A percentile compares a stretch with the other conserved stretches of the same genome.
Conservation (phyloP, 208 protist genomes). For the Trypanosoma vivax region DNA sequence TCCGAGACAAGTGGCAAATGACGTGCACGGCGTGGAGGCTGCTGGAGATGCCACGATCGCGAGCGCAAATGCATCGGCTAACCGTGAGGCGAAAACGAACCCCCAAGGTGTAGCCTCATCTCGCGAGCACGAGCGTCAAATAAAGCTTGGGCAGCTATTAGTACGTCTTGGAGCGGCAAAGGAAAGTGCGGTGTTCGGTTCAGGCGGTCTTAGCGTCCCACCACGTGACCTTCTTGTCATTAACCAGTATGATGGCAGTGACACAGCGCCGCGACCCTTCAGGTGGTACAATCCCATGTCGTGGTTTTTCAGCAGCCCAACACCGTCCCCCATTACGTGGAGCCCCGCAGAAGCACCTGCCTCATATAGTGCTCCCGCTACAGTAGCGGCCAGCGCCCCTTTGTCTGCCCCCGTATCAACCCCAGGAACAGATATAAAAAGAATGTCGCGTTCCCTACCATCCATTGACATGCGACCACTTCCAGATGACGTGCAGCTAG, state of each 20-base stretch:
- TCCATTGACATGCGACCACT: conserved; percentile 35
- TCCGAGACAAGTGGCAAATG: not conserved
- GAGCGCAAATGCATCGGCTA: too few relatives aligned
- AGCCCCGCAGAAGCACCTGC: not conserved
- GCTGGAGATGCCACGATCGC: not conserved
- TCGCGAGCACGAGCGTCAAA: conserved; percentile 32
- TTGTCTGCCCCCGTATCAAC: not conserved
- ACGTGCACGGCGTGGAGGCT: not conserved
- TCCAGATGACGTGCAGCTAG: conserved; percentile 34
- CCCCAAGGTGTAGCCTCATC: conserved; percentile 2
- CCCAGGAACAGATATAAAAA: conserved; percentile 4
- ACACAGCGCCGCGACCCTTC: conserved; percentile 22
- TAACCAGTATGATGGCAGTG: conserved; percentile 42
- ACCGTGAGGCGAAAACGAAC: too few relatives aligned
- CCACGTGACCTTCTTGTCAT: conserved; percentile 56
- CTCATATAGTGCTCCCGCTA: not conserved
- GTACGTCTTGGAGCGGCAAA: conserved; percentile 46
- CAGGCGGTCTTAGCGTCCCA: conserved; percentile 12
- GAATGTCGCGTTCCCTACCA: conserved; percentile 42
- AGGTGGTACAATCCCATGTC: conserved; percentile 68
- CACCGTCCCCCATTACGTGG: conserved; percentile 38
- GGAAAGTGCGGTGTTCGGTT: conserved; percentile 51
- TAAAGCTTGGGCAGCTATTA: conserved; percentile 55
- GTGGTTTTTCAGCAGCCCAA: conserved; percentile 47
- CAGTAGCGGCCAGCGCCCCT: not conserved